These are phyloP conservation scores for Aspergillus oerlinghausenensis DNA, from an alignment of 2,329 filamentous ascomycete genomes.

Conservation along the genomic window DNA sequence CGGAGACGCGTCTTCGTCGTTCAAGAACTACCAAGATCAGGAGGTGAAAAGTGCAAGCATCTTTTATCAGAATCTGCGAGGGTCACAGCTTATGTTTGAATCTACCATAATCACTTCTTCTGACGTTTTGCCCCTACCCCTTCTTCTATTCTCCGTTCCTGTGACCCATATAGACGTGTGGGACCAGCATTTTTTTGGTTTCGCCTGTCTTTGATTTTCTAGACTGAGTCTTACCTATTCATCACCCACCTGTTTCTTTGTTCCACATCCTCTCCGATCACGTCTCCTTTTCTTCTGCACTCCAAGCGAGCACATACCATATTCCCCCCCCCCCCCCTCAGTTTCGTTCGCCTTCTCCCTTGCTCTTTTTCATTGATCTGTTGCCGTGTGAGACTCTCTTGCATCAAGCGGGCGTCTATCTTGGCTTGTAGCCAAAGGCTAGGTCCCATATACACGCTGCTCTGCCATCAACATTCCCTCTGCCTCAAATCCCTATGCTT, in stretches of 20 bases:
- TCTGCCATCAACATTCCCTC: constrained; percentile 18
- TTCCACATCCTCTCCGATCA: constrained; percentile 5
- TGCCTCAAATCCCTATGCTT: constrained; percentile 1
- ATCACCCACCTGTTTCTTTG: background rate
- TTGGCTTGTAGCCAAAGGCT: constrained; percentile 28
- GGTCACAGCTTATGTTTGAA: background rate
- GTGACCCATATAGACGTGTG: background rate
- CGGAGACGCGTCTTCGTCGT: background rate
- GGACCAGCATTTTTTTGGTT: background rate
- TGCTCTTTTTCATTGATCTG: constrained; percentile 3
- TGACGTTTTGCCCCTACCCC: background rate
- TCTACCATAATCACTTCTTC: background rate
- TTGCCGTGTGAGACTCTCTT: constrained; percentile 20
- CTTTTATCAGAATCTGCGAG: background rate
- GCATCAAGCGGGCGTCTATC: constrained; percentile 38
- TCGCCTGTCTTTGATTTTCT: background rate
- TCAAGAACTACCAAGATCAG: background rate
- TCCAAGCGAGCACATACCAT: constrained; percentile 25
- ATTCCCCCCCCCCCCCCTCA: constrained; percentile 14
- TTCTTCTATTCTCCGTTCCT: background rate
- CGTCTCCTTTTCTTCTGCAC: constrained; percentile 13
- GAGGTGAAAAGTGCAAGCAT: background rate
- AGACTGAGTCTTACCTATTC: background rate
- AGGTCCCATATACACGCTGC: constrained; percentile 27
- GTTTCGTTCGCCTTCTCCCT: constrained; percentile 1